Percentiles rank a stretch among this genome's conserved stretches.
Conservation (phyloP, 257 asterid species). For the Penstemon eatonii region DNA sequence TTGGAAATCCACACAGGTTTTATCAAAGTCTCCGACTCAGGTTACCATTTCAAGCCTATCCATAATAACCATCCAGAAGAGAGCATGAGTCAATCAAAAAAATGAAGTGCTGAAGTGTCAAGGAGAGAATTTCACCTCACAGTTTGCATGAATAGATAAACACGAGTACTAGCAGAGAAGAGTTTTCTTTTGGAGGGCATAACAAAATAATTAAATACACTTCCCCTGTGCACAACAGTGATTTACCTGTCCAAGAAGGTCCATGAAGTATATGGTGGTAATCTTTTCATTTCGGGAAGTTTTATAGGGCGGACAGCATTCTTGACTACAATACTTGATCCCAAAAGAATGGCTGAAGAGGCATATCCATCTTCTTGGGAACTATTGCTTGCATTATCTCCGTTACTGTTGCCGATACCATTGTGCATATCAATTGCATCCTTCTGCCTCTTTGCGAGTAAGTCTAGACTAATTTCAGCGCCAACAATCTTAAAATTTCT, state of each 20-base stretch:
- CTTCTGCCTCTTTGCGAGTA: conserved; percentile 84
- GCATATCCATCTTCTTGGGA: conserved; percentile 86
- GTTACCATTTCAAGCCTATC: neutral
- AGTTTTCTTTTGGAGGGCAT: conserved; percentile 11
- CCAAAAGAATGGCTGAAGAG: conserved; percentile 78
- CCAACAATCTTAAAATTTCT: conserved; percentile 46
- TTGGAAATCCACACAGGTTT: neutral
- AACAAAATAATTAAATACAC: conserved; percentile 6
- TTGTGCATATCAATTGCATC: conserved; percentile 82
- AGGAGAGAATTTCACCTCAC: neutral
- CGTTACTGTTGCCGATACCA: conserved; percentile 63
- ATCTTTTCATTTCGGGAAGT: conserved; percentile 63
- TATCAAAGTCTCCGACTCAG: conserved; percentile 18
- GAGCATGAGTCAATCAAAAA: conserved; percentile 6
- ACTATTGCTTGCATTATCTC: conserved; percentile 65
- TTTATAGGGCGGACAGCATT: conserved; percentile 85
- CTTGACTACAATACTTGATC: conserved; percentile 87
- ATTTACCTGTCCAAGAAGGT: conserved; percentile 80
- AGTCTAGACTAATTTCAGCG: conserved; percentile 53
- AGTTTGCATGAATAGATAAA: neutral
- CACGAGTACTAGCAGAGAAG: neutral
- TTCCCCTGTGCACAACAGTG: conserved; percentile 25
- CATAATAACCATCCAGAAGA: neutral
- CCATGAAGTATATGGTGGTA: conserved; percentile 90
- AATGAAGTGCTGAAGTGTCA: conserved; percentile 1